Base-by-base conservation (phyloP, 2,329 filamentous ascomycete genomes). In the Venturia pyrina region DNA sequence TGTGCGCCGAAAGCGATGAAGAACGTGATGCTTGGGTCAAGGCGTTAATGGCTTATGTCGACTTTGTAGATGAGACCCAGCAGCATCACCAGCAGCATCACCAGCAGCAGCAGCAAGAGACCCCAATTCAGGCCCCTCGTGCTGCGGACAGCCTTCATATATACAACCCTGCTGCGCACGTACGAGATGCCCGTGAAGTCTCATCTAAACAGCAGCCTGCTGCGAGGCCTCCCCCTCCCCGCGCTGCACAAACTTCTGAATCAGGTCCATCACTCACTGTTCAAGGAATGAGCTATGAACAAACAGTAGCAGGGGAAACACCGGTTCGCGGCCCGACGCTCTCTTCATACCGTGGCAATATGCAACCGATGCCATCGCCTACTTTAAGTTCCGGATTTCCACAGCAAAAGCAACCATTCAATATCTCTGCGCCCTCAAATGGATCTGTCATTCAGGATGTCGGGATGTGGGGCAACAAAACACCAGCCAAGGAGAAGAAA, bases 1-100 rank as follows among this genome's bases (percentile, higher is more conserved):
- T 99, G 21, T 99, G 95, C 75, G 93, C 95, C 0, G 95, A 99
- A 76, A 98, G 90, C 72, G 95, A 99, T 71, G 83, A 83, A 67
- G 95, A 99, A 78, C 87, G 95, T 67, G 95, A 99, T 76, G 83
- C 88, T 57, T 99, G 95, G 95, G 93, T 99, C 1, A 90, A 96
- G 66, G 89, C 90, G 28, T 80, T 99, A 50, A 80, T 98, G 67
- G 89, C 91, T 70, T 96, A 96, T 81, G 93, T 96, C 50, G 91
- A 97, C 71, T 87, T 85, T 72, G 83, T 82, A 63, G 87, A 89
- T 50, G 79, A 82, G 1, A 72, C 68, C 37, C 37, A 59, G 21
- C 62, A 75, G 43, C 66, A 44, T 3, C 28, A 53, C 24, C 34
- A 32, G 5, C 10, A 59, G 28, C 28, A 37, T 2, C 28, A 28